These are phyloP conservation scores for Leccinum fibrillosum DNA, from an alignment of 768 basidiomycete species.

Conservation along the genomic window DNA sequence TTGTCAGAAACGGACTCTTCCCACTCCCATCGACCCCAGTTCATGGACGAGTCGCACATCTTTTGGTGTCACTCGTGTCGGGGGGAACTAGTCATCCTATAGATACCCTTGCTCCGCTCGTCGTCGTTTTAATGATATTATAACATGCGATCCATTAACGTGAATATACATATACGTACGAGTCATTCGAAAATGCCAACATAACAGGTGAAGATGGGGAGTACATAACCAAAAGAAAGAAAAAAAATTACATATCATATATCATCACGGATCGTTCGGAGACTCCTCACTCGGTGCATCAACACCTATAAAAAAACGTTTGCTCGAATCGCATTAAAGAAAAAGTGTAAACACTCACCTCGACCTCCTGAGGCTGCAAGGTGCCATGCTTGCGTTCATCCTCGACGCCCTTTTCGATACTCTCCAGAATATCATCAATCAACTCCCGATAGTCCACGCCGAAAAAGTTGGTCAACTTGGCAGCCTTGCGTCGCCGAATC, in stretches of 20 bases:
- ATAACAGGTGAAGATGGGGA: background rate
- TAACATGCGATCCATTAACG: conserved; percentile 19
- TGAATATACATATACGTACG: conserved; percentile 14
- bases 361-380: conserved; percentile 63
- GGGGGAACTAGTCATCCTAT: conserved; percentile 76
- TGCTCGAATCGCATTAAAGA: background rate
- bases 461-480: conserved; percentile 85
- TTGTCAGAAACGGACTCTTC: conserved; percentile 16
- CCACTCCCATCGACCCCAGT: conserved; percentile 53
- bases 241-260: conserved; percentile 5
- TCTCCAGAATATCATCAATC: conserved; percentile 74
- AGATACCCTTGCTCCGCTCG: conserved; percentile 10
- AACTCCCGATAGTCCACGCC: conserved; percentile 81
- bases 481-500: conserved; percentile 66
- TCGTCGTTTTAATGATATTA: conserved; percentile 3
- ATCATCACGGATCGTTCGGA: conserved; percentile 21
- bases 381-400: conserved; percentile 65
- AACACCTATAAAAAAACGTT: conserved; percentile 43
- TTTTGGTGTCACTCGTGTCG: conserved; percentile 87
- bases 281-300: conserved; percentile 30
- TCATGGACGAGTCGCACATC: conserved; percentile 83
- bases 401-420: conserved; percentile 72
- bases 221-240: conserved; percentile 7
- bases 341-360: conserved; percentile 45
- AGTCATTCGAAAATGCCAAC: conserved; percentile 3